Conservation (phyloP, 305 asterid genomes). For the Stenogyne calaminthoides region DNA sequence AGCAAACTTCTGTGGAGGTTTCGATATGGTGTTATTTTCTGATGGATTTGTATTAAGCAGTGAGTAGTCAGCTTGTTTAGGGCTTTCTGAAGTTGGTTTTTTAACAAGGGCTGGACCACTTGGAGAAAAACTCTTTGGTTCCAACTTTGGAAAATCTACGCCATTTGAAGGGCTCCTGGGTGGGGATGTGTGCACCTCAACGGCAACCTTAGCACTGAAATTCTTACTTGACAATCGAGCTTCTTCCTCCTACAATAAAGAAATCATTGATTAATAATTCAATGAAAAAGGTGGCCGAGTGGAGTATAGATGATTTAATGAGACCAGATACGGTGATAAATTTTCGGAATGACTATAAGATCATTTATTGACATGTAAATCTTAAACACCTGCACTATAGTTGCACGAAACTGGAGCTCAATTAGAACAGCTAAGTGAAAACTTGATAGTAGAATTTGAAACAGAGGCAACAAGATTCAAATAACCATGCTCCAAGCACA, state of each 20-base stretch:
- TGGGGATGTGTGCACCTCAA: constrained; percentile 31
- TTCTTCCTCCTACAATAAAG: constrained; percentile 54
- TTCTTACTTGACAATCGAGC: constrained; percentile 29
- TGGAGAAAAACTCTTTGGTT: constrained; percentile 36
- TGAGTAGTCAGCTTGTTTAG: constrained; percentile 46
- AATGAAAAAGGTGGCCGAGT: not conserved
- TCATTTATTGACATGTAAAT: constrained; percentile 4
- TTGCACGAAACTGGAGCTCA: not conserved
- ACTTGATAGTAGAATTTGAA: not conserved
- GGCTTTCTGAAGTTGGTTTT: constrained; percentile 47
- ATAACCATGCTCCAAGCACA: not conserved
- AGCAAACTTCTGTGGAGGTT: constrained; percentile 39
- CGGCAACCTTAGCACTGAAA: constrained; percentile 33
- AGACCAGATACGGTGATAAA: not conserved
- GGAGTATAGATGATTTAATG: not conserved
- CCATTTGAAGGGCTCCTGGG: constrained; percentile 60
- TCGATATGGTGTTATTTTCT: constrained; percentile 40
- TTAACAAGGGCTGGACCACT: constrained; percentile 37
- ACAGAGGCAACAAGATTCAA: not conserved
- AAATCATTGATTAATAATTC: constrained; percentile 5
- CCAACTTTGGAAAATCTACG: constrained; percentile 38
- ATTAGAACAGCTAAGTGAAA: not conserved
- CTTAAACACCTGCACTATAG: not conserved
- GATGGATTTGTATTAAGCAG: constrained; percentile 31
- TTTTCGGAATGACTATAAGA: constrained; percentile 2